Evolutionary conservation across 1,139 yeast genomes (phyloP), one percentile per base, ranked within the genome.

Genomic region (Scheffersomyces illinoinensis): DNA sequence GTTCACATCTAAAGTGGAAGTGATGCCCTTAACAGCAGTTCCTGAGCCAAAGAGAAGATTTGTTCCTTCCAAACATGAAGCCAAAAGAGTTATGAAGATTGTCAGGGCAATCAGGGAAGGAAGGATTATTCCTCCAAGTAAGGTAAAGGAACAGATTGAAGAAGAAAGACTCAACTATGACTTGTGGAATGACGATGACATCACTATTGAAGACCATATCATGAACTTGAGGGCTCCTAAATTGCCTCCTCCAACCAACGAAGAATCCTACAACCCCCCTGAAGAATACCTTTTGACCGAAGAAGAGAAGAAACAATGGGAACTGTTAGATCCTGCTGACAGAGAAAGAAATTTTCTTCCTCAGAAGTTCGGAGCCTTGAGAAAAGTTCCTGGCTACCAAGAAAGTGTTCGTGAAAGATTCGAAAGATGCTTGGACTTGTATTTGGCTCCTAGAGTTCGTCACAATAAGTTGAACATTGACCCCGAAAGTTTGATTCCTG

Each of bases 11-110:
- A 84, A 91, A 68, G 82, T 85, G 55, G 97, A 93, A 77, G 78
- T 86, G n/a, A 93, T 91, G 95, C 98, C 99, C 12, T 82, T 95
- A 61, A 87, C 92, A 54, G 97, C 98, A 0, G 88, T 85, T 12
- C 98, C 98, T 12, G 99, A 96, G 77, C 99, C 99, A 60, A 96
- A 95, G 79, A 85, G 98, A 74, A 86, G 99, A 73, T 95, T 95
- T 69, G 91, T 93, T 61, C 99, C 98, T 19, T 93, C 98, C 8
- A 93, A 93, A 72, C 95, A 93, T 73, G 99, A 95, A 79, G 98
- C 98, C 53, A 91, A 92, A 79, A 85, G 96, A 72, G 88, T 95
- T 57, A 93, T 95, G 98, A 95, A 96, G 81, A 89, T 95, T 64
- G 99, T 95, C 19, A 85, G 87, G 65, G 99, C 99, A 52, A 95